These are phyloP conservation scores for Sphaerulina vaccinii DNA, from an alignment of 2,329 filamentous ascomycete genomes.

Conservation along the genomic window DNA sequence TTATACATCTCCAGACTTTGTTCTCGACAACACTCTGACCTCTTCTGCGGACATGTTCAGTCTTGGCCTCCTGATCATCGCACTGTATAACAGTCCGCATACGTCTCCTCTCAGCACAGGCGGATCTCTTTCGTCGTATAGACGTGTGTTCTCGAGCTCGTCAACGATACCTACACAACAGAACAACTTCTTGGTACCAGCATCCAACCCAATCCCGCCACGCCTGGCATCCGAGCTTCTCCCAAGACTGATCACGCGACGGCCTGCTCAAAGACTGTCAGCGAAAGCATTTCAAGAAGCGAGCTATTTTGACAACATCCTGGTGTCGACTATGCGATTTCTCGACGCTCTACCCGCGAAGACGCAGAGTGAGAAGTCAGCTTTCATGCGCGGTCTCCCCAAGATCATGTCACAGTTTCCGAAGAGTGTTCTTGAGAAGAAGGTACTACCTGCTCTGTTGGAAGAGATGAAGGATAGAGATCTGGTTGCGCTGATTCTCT, in stretches of 20 bases:
- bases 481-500: slow-evolving; percentile 77
- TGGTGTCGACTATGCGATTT: slow-evolving; percentile 95
- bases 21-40: slow-evolving; percentile 85
- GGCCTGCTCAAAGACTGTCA: slow-evolving; percentile 82
- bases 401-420: slow-evolving; percentile 90
- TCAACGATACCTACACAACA: slow-evolving; percentile 72
- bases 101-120: slow-evolving; percentile 79
- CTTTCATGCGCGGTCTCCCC: slow-evolving; percentile 85
- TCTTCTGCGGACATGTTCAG: slow-evolving; percentile 89
- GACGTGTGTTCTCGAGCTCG: slow-evolving; percentile 74
- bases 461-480: slow-evolving; percentile 94
- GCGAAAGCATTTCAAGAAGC: slow-evolving; percentile 92
- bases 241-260: slow-evolving; percentile 79
- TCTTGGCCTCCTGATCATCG: slow-evolving; percentile 80
- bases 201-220: slow-evolving; percentile 72
- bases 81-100: slow-evolving; percentile 94
- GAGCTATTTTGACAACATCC: slow-evolving; percentile 93
- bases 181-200: slow-evolving; percentile 74
- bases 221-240: slow-evolving; percentile 75
- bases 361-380: slow-evolving; percentile 82
- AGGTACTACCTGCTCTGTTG: slow-evolving; percentile 80
- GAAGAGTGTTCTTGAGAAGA: slow-evolving; percentile 89
- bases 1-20: slow-evolving; percentile 91
- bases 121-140: slow-evolving; percentile 79
- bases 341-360: slow-evolving; percentile 89